phyloP scores from a whole-genome alignment of 129 eudicot species.

The Artemisia argyi region DNA sequence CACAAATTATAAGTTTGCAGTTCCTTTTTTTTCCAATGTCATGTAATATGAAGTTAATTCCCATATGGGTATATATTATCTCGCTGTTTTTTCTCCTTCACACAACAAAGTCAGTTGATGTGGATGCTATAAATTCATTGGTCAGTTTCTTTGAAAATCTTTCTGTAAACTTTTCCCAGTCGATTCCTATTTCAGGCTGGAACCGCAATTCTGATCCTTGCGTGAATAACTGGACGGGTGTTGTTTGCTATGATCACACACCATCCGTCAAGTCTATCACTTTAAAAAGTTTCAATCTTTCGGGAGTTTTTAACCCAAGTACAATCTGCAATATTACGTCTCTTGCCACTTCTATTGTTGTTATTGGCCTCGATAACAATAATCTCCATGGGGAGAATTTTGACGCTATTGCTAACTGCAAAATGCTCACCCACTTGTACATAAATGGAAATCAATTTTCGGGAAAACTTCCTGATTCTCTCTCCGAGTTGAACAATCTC shows the following conservation, averaged over 20 bases:
- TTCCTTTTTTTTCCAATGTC: neutral
- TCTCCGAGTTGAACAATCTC: slow-evolving; percentile 50
- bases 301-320: slow-evolving; percentile 52
- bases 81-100: slow-evolving; percentile 33
- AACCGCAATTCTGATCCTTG: slow-evolving; percentile 60
- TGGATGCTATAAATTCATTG: slow-evolving; percentile 32
- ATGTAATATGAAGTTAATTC: slow-evolving; percentile 42
- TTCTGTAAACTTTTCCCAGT: slow-evolving; percentile 29
- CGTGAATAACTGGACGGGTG: slow-evolving; percentile 50
- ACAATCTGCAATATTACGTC: slow-evolving; percentile 44
- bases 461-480: slow-evolving; percentile 49
- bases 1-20: slow-evolving; percentile 12
- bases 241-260: slow-evolving; percentile 33
- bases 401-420: slow-evolving; percentile 49
- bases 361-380: slow-evolving; percentile 47
- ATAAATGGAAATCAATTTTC: slow-evolving; percentile 42
- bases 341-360: slow-evolving; percentile 41
- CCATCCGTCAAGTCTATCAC: slow-evolving; percentile 30
- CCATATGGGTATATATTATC: slow-evolving; percentile 32
- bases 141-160: slow-evolving; percentile 42
- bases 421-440: slow-evolving; percentile 43
- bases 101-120: slow-evolving; percentile 36
- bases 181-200: slow-evolving; percentile 54
- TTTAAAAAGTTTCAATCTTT: slow-evolving; percentile 38
- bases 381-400: slow-evolving; percentile 40